Conservation (phyloP, 257 asterid genomes). For the Hygrophila difformis region DNA sequence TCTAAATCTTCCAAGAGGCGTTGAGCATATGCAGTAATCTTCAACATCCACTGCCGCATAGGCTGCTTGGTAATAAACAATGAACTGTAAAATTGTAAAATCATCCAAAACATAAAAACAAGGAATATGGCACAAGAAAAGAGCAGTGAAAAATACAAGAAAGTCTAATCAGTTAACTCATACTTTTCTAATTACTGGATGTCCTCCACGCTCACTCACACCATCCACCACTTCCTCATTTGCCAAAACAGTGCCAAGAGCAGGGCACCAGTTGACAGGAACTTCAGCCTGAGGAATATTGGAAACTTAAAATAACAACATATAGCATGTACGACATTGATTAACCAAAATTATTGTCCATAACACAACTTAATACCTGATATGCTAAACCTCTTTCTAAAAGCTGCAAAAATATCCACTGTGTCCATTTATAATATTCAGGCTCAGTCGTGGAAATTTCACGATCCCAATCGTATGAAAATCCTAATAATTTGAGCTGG, state of each 20-base stretch:
- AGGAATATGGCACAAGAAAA: conserved; percentile 21
- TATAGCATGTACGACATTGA: conserved; percentile 9
- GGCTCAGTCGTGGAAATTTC: conserved; percentile 96
- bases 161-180: not conserved
- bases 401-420: conserved; percentile 98
- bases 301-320: conserved; percentile 14
- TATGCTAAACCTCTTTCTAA: conserved; percentile 89
- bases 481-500: conserved; percentile 91
- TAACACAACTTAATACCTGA: conserved; percentile 46
- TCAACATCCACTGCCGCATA: conserved; percentile 99
- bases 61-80: conserved; percentile 99
- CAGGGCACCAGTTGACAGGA: conserved; percentile 99
- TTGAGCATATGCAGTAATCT: conserved; percentile 96
- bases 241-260: conserved; percentile 96
- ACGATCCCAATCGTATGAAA: conserved; percentile 97
- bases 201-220: conserved; percentile 98
- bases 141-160: conserved; percentile 8
- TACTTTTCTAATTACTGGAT: conserved; percentile 93
- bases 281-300: conserved; percentile 71
- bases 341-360: not conserved
- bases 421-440: conserved; percentile 96
- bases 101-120: conserved; percentile 52
- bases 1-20: conserved; percentile 95
- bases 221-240: conserved; percentile 98
- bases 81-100: conserved; percentile 88